Evolutionary conservation across 2,329 filamentous ascomycete genomes (phyloP), one percentile per base, ranked within the genome.

Genomic region (Alternaria consortialis): DNA sequence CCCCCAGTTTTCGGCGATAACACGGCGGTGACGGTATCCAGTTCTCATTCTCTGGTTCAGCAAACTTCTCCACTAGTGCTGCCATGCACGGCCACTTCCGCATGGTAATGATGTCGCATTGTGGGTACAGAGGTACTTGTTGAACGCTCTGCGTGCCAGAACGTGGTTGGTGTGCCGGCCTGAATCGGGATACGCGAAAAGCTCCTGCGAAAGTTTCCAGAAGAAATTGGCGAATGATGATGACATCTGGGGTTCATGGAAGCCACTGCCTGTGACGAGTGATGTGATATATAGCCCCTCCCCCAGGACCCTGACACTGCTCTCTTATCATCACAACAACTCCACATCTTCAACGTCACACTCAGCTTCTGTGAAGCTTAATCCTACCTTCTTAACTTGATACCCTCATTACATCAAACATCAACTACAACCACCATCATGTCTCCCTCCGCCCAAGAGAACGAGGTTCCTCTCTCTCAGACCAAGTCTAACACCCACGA

Each of bases 401-500:
- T 64, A 58, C 46, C 52, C 39, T 42, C 43, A 34, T 44, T 40
- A 48, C 23, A n/a, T 23, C 34, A 46, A 53, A 25, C n/a, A 32
- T 57, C 56, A 58, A 50, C 27, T 54, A 55, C 48, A 23, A 60
- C 54, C 27, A 62, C 40, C 52, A 56, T 36, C 69, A 72, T 90
- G 87, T 82, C 57, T 56, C 57, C 57, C 34, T 29, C 87, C 80
- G 80, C 85, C 72, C 86, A 88, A 64, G 86, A 89, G 65, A 79
- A 81, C 64, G 86, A 88, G 68, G 80, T 79, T 12, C 63, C 69
- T 25, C 58, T 72, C 36, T 44, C 68, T 27, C 54, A 71, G 42
- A 54, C 61, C 25, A 75, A 76, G 57, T 70, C 74, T 29, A 69
- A 74, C 46, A 64, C 57, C 60, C 64, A 68, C 50, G 80, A 79